Evolutionary conservation across 805 yeast genomes (phyloP).

Genomic region (Yarrowia phangngaensis): DNA sequence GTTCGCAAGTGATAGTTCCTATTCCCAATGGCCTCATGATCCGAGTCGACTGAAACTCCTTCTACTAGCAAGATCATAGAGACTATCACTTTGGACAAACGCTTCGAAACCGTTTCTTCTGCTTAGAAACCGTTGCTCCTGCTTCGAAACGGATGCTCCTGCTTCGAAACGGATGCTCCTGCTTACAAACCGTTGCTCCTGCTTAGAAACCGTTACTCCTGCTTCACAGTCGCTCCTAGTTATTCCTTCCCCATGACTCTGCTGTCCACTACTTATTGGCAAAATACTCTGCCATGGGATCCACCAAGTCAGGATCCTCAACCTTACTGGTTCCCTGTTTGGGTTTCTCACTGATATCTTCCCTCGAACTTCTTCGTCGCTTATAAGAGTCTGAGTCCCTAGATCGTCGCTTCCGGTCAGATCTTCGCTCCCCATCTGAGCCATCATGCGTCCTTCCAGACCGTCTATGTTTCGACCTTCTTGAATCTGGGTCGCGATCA

Average conservation of each 20-base stretch:
- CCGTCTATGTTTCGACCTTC: not conserved
- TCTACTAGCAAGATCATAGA: too few species aligned
- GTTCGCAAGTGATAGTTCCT: too few species aligned
- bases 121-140: too few species aligned
- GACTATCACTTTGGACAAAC: too few species aligned
- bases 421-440: not conserved
- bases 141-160: slow-evolving; percentile 26
- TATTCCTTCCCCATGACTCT: slow-evolving; percentile 11
- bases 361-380: too few species aligned
- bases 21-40: too few species aligned
- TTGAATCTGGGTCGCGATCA: not conserved
- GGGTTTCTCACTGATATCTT: too few species aligned
- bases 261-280: slow-evolving; percentile 17
- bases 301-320: slow-evolving; percentile 10
- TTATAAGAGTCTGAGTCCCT: not conserved
- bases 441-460: not conserved
- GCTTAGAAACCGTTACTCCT: slow-evolving; percentile 12
- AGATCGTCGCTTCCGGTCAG: not conserved
- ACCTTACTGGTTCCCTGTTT: not conserved
- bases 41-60: too few species aligned
- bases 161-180: slow-evolving; percentile 6
- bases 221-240: slow-evolving; percentile 14
- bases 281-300: slow-evolving; percentile 23
- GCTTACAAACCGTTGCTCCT: not conserved
- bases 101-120: too few species aligned